Base-by-base conservation (phyloP, 345 rosid species). In the Hypericum perforatum region DNA sequence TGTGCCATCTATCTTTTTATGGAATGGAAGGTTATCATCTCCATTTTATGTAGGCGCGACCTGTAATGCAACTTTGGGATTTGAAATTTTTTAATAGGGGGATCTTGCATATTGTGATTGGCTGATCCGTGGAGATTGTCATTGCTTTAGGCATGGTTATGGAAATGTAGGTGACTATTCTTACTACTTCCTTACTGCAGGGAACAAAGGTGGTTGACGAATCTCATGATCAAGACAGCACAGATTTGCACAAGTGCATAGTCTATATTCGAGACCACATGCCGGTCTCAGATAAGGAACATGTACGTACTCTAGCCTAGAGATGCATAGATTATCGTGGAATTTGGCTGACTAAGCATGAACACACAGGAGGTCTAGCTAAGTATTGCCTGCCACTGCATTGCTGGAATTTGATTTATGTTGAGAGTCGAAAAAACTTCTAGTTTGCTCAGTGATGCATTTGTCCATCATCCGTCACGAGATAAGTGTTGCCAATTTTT, bases 141-240 rank as follows among this genome's bases (percentile, higher is more conserved):
- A 22, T 22, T 22, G 32, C 32, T 22, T 22, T 22, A 4, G 32
- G 32, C 32, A 22, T 22, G 32, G 32, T 1, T 22, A 22, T 22
- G 32, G 32, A 22, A 22, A 22, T 22, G 32, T 11, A 64, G 62
- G 56, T 47, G 53, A 11, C 29, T 51, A 48, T 52, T 13, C 51
- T 66, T 52, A 22, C 1, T 22, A 51, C 49, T 61, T 56, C 36
- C 44, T 50, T 42, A 43, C 54, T 67, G 50, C 75, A 94, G 99
- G 99, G 99, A 60, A 89, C 92, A 9, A 46, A 78, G 68, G 75
- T 86, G 14, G 61, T 80, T 36, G 89, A 85, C 67, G 85, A 78
- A 58, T 84, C 94, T 58, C 76, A 84, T 44, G 95, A 89, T 76
- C 99, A 94, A 75, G 97, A 89, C 66, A 86, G 95, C 55, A 94